Evolutionary conservation across 2,329 filamentous ascomycete genomes (phyloP).

Genomic region (Calonectria hongkongensis): DNA sequence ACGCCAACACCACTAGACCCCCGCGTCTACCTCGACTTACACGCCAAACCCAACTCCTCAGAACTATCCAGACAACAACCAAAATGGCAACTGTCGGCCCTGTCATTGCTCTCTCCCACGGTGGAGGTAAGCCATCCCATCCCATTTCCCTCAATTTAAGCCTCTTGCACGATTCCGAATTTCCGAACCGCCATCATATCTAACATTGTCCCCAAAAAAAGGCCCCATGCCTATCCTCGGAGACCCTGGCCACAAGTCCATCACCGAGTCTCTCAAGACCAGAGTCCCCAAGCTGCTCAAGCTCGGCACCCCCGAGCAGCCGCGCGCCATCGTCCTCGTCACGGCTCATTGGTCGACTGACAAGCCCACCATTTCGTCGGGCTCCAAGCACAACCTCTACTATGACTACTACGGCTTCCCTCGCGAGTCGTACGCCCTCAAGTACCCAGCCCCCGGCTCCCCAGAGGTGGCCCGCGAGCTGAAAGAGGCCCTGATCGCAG

Average conservation of each 20-base stretch:
- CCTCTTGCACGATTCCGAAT: conserved; percentile 9
- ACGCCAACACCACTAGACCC: background rate
- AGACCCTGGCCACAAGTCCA: conserved; percentile 70
- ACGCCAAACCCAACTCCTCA: conserved; percentile 16
- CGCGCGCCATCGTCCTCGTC: conserved; percentile 72
- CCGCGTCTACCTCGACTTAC: conserved; percentile 4
- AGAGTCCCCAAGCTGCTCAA: conserved; percentile 74
- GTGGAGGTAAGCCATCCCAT: conserved; percentile 62
- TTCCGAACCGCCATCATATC: conserved; percentile 20
- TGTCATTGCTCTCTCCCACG: conserved; percentile 70
- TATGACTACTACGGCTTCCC: conserved; percentile 79
- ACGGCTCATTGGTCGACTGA: conserved; percentile 75
- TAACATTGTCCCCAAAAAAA: conserved; percentile 41
- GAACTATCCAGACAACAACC: conserved; percentile 31
- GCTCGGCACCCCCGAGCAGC: conserved; percentile 69
- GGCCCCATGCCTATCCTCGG: conserved; percentile 75
- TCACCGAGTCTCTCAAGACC: conserved; percentile 71
- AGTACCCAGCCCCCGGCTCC: conserved; percentile 74
- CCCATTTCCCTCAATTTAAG: background rate
- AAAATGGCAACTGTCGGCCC: conserved; percentile 65
- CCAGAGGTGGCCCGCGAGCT: conserved; percentile 72
- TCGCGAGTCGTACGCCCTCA: conserved; percentile 71
- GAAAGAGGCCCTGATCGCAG: conserved; percentile 64
- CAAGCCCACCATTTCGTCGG: conserved; percentile 71
- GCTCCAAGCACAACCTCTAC: conserved; percentile 66